Base-by-base conservation (phyloP, 148 eudicot species). In the Heliamphora exappendiculata region DNA sequence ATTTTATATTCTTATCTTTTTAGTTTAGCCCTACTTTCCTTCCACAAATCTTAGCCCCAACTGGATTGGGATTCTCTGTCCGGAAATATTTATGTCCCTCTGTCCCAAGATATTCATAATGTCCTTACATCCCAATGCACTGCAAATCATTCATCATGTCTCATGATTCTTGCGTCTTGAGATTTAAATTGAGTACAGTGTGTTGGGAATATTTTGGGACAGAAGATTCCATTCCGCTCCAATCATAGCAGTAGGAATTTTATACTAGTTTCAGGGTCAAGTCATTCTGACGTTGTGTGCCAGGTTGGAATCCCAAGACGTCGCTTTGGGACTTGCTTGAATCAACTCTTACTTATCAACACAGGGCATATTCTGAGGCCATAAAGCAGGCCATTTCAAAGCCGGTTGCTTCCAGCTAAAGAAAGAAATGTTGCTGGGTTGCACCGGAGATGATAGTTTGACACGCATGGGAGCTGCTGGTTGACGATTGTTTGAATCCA, bases 271-370 rank as follows among this genome's bases (percentile, higher is more conserved):
- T 42, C 39, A 26, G 57, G 13, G 73, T 47, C 19, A 24, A 14
- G 10, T 47, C 14, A 70, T 28, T 49, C 39, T 70, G 20, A 70
- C 16, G 14, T 28, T 22, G 49, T 64, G 7, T 53, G 7, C 14
- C 83, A 94, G 98, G 93, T 70, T 94, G 97, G 97, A 89, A 94
- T 76, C 98, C 98, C 0, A 94, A 92, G 81, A 94, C 98, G n/a
- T 94, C 98, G 6, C 93, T 94, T 7, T 94, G 98, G 98, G 97
- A 94, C 84, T 85, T 94, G 91, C 98, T 94, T 24, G 98, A 94
- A 67, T 92, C 98, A 7, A 94, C 98, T 70, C 97, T 94, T 65
- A 94, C 98, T 8, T 94, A 94, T 85, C 98, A 94, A 76, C 98
- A 94, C 85, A 89, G 91, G 93, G 92, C 98, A 28, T 94, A 94